Base-by-base conservation (phyloP, 2,329 filamentous ascomycete genomes). In the Tetracladium maxilliforme region DNA sequence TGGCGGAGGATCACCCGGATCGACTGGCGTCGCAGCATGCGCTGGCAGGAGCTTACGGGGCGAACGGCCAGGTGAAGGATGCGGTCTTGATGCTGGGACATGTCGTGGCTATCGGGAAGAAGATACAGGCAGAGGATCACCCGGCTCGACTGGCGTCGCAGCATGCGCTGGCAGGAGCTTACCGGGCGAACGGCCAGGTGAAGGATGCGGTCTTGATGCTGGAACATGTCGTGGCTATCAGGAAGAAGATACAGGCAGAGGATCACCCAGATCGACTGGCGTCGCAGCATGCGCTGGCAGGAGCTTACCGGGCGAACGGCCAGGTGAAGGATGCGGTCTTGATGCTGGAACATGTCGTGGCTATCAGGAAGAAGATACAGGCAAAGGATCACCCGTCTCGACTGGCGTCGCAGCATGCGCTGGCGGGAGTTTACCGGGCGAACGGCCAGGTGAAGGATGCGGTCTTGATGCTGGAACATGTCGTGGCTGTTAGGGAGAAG, bases 381-480 rank as follows among this genome's bases (percentile, higher is more conserved):
- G 23, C 25, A 9, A 29, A 40, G 26, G 27, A 31, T 22, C 33
- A 34, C 9, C 37, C 38, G 10, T 32, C 41, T 24, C 35, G 5
- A 8, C 9, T 22, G 26, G 17, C 31, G 12, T 34, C 27, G 21
- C 26, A 33, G 20, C 26, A 33, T 20, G 15, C 3, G 15, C 26
- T 33, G 16, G 35, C 33, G 7, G 17, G 1, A 14, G 29, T 29
- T 21, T 38, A 41, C 19, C 8, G 14, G 6, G 21, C 16, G 11
- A 31, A 43, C 24, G 36, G 35, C 14, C 36, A 40, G 27, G 23
- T 35, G 14, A 29, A 35, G 27, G 25, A 39, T 20, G 39, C 40
- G 11, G 21, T 43, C 11, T 14, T 14, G 19, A 27, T 42, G 15
- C 32, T 43, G 10, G 33, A 42, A 28, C 30, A 38, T 5, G 34